phyloP scores from a whole-genome alignment of 495 filamentous ascomycete species.

The Xylaria curta region DNA sequence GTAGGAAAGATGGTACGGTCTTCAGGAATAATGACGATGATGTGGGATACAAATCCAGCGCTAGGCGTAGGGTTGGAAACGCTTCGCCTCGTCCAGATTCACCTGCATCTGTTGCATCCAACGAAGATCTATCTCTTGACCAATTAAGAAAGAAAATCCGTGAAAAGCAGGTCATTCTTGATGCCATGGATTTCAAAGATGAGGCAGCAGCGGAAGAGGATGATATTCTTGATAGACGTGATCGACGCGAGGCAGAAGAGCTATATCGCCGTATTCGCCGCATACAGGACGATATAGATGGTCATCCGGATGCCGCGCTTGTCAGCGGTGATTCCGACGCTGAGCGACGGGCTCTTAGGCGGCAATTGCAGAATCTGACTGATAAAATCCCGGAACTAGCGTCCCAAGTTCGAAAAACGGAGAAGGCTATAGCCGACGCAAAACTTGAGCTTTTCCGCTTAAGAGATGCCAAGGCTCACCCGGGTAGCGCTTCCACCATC shows the following conservation, averaged over 20 bases:
- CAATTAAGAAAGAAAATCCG: slow-evolving; percentile 92
- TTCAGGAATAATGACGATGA: slow-evolving; percentile 95
- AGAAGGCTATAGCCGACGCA: slow-evolving; percentile 91
- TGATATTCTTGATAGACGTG: slow-evolving; percentile 86
- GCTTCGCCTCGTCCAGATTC: slow-evolving; percentile 78
- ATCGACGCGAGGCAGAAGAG: slow-evolving; percentile 91
- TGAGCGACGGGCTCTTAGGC: slow-evolving; percentile 82
- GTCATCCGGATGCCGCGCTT: slow-evolving; percentile 79
- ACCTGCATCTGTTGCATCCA: slow-evolving; percentile 70
- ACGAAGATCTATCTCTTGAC: slow-evolving; percentile 83
- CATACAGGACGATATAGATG: slow-evolving; percentile 97
- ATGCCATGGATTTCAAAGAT: slow-evolving; percentile 96
- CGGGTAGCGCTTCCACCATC: slow-evolving; percentile 79
- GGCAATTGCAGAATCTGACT: slow-evolving; percentile 85
- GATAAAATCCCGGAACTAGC: slow-evolving; percentile 92
- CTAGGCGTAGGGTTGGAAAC: slow-evolving; percentile 81
- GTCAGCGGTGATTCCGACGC: slow-evolving; percentile 80
- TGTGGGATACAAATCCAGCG: slow-evolving; percentile 91
- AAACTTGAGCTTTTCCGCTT: slow-evolving; percentile 93
- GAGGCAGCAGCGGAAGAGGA: slow-evolving; percentile 90
- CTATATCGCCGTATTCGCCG: slow-evolving; percentile 90
- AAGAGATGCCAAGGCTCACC: slow-evolving; percentile 91
- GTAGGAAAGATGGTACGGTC: slow-evolving; percentile 91
- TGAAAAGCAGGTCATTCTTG: slow-evolving; percentile 94
- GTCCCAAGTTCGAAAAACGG: slow-evolving; percentile 86